Evolutionary conservation across 2,329 filamentous ascomycete genomes (phyloP).

Genomic region (Cladosporium sp.): DNA sequence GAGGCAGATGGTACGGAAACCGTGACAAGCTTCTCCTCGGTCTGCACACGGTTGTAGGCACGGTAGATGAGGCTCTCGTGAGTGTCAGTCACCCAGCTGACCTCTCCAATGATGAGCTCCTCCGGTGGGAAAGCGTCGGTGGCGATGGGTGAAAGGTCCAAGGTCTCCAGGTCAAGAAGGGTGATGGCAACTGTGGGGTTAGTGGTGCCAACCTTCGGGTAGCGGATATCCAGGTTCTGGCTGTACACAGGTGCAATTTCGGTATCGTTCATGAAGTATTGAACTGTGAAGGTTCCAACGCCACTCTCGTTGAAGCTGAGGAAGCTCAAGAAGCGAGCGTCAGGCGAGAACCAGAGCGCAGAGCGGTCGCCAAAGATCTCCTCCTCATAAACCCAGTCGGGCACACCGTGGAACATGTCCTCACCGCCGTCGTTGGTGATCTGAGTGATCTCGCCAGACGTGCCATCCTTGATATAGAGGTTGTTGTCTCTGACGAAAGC

Average conservation of each 20-base stretch:
- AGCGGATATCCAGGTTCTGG: slow-evolving; percentile 62
- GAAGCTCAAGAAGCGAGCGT: slow-evolving; percentile 57
- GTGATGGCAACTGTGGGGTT: slow-evolving; percentile 67
- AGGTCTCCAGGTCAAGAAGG: slow-evolving; percentile 56
- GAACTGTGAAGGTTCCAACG: slow-evolving; percentile 65
- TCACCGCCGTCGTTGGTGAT: slow-evolving; percentile 63
- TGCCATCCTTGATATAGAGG: slow-evolving; percentile 57
- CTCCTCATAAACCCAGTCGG: slow-evolving; percentile 67
- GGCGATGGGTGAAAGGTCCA: slow-evolving; percentile 49
- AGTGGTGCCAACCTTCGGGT: slow-evolving; percentile 68
- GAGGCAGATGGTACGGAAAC: slow-evolving; percentile 56
- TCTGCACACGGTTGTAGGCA: slow-evolving; percentile 69
- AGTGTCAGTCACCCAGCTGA: slow-evolving; percentile 65
- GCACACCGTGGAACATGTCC: slow-evolving; percentile 65
- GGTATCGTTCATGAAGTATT: slow-evolving; percentile 65
- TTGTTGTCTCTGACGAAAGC: slow-evolving; percentile 70
- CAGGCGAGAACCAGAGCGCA: slow-evolving; percentile 60
- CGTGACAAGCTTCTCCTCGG: slow-evolving; percentile 62
- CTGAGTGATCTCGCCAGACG: slow-evolving; percentile 61
- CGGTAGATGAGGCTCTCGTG: slow-evolving; percentile 66
- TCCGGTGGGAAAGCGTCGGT: slow-evolving; percentile 61
- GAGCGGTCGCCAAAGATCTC: slow-evolving; percentile 57
- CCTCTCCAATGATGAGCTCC: slow-evolving; percentile 67
- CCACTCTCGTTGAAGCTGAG: slow-evolving; percentile 66
- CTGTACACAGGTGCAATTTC: slow-evolving; percentile 63